Conservation (phyloP, 208 protist species). For the Acanthamoeba triangularis region DNA sequence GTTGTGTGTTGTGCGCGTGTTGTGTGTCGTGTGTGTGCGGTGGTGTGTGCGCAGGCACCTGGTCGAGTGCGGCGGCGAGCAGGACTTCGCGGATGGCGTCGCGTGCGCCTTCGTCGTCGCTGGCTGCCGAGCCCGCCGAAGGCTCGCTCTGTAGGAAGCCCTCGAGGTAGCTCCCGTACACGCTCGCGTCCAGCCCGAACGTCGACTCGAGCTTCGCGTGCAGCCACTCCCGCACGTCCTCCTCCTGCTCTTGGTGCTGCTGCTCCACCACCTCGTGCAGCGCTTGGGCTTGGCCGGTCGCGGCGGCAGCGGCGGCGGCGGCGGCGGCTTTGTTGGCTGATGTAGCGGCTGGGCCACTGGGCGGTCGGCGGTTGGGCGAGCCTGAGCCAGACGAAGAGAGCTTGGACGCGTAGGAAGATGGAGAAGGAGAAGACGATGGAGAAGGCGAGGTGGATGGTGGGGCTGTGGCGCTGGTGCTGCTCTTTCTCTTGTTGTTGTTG, state of each 20-base stretch:
- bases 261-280: background rate
- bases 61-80: background rate
- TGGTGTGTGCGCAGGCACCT: background rate
- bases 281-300: background rate
- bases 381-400: background rate
- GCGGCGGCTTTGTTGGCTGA: background rate
- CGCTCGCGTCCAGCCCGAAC: background rate
- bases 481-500: background rate
- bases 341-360: too few species aligned
- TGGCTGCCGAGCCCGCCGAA: background rate
- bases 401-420: background rate
- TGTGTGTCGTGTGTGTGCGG: too few species aligned
- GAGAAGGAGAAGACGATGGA: background rate
- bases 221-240: slow-evolving; percentile 1
- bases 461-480: background rate
- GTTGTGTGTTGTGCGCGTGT: too few species aligned
- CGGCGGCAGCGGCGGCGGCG: too few species aligned
- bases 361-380: too few species aligned
- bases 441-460: background rate
- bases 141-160: background rate
- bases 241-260: background rate
- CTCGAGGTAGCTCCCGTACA: slow-evolving; percentile 20
- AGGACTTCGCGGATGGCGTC: slow-evolving; percentile 25
- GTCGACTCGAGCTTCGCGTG: background rate
- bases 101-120: background rate